phyloP scores from a whole-genome alignment of 2,329 filamentous ascomycete genomes.

The Ceratocystis diversiconidia region DNA sequence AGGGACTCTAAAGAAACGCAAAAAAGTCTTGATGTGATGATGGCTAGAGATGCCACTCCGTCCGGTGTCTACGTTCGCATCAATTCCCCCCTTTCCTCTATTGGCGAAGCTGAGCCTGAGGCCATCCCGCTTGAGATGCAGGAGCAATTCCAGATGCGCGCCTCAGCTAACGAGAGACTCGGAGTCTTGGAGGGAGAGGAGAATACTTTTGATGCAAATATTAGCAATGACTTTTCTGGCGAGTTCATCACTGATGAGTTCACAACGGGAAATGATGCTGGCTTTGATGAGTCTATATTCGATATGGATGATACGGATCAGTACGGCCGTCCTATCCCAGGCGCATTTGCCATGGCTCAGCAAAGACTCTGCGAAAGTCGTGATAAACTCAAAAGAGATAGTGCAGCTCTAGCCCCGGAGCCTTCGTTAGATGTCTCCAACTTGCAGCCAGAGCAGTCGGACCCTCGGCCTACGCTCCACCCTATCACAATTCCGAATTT shows the following conservation, averaged over 20 bases:
- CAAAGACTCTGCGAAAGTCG: constrained; percentile 21
- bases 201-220: constrained; percentile 51
- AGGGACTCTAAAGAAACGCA: neutral
- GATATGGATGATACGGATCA: constrained; percentile 52
- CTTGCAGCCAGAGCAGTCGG: neutral
- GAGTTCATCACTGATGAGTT: constrained; percentile 26
- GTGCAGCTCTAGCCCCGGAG: neutral
- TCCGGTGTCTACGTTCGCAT: constrained; percentile 16
- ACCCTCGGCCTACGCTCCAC: neutral
- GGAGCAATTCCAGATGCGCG: constrained; percentile 15
- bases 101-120: constrained; percentile 32
- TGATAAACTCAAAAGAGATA: constrained; percentile 8
- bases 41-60: neutral
- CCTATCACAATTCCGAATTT: constrained; percentile 16
- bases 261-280: constrained; percentile 34
- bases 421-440: neutral
- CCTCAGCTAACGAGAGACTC: constrained; percentile 11
- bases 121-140: constrained; percentile 17
- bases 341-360: constrained; percentile 41
- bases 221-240: constrained; percentile 32
- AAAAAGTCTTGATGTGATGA: neutral
- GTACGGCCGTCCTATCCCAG: constrained; percentile 46
- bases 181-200: constrained; percentile 37
- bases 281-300: constrained; percentile 62
- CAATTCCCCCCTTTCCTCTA: constrained; percentile 24